Evolutionary conservation across 352 stramenopile species (phyloP), one percentile per base, ranked within the genome.

Genomic region (Sclerospora graminicola): DNA sequence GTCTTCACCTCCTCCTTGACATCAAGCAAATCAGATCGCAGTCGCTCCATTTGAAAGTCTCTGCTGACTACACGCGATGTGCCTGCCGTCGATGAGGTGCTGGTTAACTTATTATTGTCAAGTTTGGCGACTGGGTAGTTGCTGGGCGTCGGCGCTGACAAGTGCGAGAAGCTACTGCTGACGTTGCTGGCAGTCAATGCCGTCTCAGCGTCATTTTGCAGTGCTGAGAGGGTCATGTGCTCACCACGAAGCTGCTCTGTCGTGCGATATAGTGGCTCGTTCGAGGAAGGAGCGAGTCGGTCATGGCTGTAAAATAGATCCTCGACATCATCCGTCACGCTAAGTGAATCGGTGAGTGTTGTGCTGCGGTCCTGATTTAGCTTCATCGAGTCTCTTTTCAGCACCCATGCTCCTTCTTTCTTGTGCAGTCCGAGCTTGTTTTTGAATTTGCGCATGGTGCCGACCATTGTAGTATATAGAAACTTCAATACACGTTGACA

Each of bases 301-400:
- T 11, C 39, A 28, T 48, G 44, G 16, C 51, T 50, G 48, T 83
- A 85, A 35, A 82, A 84, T 31, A 78, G 60, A 18, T 84, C 76
- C 19, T 88, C 76, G 14, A 82, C 73, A 51, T 88, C 72, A 45
- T 88, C 76, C 28, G 76, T 59, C 20, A 82, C 62, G 47, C 56
- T 67, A 18, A 64, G 44, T 0, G 55, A 66, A 27, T 55, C 56
- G 20, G 51, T 44, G 16, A 69, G 44, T 8, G 56, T 54, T 30
- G 50, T 66, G 43, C 61, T 64, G 41, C 66, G 65, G 39, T 60
- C 45, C 29, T 70, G 60, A 19, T 70, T 82, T 49, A 74, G 69
- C 15, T 46, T 60, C 51, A 70, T 39, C 16, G 60, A 58, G 46
- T 76, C 57, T 16, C 72, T 63, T 35, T 66, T 62, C 26, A 64